Percentiles rank a stretch among this genome's conserved stretches.
These are phyloP conservation scores for Tritrichomonas musculus DNA, from an alignment of 208 protist species.

Conservation along the genomic window DNA sequence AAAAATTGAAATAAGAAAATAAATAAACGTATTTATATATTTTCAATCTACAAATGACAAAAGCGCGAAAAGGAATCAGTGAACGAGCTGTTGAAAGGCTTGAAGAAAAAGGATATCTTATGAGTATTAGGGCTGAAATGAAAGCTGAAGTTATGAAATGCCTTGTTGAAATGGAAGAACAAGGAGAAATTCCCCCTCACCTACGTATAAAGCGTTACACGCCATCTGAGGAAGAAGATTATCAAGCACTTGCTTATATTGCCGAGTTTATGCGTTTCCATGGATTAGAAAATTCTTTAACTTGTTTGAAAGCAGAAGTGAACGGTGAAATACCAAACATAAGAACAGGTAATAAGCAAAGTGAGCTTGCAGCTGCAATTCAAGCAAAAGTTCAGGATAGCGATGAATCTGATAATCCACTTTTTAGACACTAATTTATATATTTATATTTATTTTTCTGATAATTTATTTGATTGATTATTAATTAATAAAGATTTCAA, in stretches of 20 bases:
- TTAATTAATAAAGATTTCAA: no score
- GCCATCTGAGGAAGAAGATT: neutral
- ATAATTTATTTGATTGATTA: no score
- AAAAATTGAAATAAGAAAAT: no score
- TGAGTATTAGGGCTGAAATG: constrained; percentile 21
- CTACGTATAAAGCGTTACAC: constrained; percentile 18
- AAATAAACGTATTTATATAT: no score
- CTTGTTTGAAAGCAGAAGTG: neutral
- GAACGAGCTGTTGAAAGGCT: constrained; percentile 12
- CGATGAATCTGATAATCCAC: neutral
- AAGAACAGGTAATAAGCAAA: neutral
- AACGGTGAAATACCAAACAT: constrained; percentile 2
- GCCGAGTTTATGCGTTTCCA: constrained; percentile 28
- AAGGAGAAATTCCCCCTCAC: constrained; percentile 26
- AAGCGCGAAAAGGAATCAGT: neutral
- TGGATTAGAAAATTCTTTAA: neutral
- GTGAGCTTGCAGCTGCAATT: neutral
- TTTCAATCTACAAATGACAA: neutral
- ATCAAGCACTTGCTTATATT: constrained; percentile 2
- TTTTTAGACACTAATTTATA: neutral
- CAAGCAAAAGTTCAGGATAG: neutral
- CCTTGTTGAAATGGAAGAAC: constrained; percentile 30
- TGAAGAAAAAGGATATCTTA: constrained; percentile 13
- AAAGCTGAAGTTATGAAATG: constrained; percentile 32
- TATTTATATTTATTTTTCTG: neutral